Conservation (phyloP, 768 basidiomycete genomes). For the Phanerochaete sordida region DNA sequence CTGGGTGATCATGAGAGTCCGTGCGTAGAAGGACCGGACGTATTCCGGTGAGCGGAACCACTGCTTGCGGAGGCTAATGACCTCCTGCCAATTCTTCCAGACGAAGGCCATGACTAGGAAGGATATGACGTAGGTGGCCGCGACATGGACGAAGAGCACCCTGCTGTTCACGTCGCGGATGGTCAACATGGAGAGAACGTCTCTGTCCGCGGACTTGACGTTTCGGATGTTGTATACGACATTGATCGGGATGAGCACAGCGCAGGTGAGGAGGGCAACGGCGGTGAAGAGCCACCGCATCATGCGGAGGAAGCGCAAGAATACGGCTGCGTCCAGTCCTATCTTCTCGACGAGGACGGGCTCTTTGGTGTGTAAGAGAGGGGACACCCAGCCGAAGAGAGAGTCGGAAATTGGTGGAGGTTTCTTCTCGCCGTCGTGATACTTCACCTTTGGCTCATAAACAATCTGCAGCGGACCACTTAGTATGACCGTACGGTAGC, state of each 20-base stretch:
- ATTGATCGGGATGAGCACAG: constrained; percentile 83
- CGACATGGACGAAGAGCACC: constrained; percentile 82
- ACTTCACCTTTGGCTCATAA: constrained; percentile 94
- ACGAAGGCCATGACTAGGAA: constrained; percentile 67
- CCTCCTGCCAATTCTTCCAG: constrained; percentile 70
- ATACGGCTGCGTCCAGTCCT: constrained; percentile 92
- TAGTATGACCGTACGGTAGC: background rate
- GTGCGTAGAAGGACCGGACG: constrained; percentile 85
- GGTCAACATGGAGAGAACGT: constrained; percentile 76
- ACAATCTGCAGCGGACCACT: constrained; percentile 52
- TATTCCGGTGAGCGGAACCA: constrained; percentile 95
- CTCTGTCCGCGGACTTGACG: constrained; percentile 46
- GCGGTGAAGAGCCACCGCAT: constrained; percentile 68
- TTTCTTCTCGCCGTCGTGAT: constrained; percentile 71
- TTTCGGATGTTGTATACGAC: constrained; percentile 76
- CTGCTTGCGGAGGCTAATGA: constrained; percentile 68
- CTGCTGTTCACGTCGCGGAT: constrained; percentile 77
- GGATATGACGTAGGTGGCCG: constrained; percentile 77
- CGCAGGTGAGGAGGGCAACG: constrained; percentile 63
- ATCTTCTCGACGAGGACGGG: constrained; percentile 85
- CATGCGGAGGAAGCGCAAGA: constrained; percentile 88
- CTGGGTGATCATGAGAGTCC: constrained; percentile 79
- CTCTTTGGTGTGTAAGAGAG: constrained; percentile 79
- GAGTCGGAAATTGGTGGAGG: constrained; percentile 82
- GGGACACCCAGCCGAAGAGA: constrained; percentile 86